Base-by-base conservation (phyloP, 495 filamentous ascomycete genomes). In the Talaromyces thailandensis region DNA sequence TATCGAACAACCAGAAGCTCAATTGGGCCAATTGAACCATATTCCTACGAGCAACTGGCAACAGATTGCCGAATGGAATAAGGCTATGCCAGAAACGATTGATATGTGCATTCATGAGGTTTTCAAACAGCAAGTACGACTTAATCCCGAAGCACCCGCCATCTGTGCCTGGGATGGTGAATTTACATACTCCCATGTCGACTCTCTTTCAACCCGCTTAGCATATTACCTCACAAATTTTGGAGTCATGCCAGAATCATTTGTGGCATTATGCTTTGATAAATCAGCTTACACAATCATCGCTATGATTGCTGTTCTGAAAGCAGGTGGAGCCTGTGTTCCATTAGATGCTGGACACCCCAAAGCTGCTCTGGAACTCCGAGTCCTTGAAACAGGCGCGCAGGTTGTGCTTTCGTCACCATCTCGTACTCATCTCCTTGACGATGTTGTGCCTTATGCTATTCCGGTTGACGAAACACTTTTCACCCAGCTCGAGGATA, bases 151-250 rank as follows among this genome's bases (percentile, higher is more conserved):
- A 37, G 60, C 71, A 24, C 61, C 70, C 31, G 81, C 81, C 3
- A 67, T 84, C 24, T 68, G 64, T 25, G 71, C 74, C 16, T 79
- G 81, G 77, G 84, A 86, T 68, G 79, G 74, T 0, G 68, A 65
- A 9, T 71, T 82, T 14, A 83, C 74, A 2, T 85, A 85, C 63
- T 70, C 70, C 5, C 74, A 82, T 52, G 71, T 86, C 9, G 75
- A 83, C 35, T 64, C 75, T 8, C 64, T 78, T 9, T 76, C 82
- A 7, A 71, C 72, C 1, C 70, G 70, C 9, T 70, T 86, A 24
- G 80, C 83, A 4, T 67, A 61, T 14, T 79, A 79, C 29, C 65
- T 82, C 3, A 65, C 64, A 7, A 68, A 69, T 0, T 67, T 81
- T 24, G 76, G 78, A 1, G 74, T 82, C 9, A 66, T 70, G 1